Evolutionary conservation across 1,284 basidiomycete genomes (phyloP).

Genomic region (Porogramme epimiltina): DNA sequence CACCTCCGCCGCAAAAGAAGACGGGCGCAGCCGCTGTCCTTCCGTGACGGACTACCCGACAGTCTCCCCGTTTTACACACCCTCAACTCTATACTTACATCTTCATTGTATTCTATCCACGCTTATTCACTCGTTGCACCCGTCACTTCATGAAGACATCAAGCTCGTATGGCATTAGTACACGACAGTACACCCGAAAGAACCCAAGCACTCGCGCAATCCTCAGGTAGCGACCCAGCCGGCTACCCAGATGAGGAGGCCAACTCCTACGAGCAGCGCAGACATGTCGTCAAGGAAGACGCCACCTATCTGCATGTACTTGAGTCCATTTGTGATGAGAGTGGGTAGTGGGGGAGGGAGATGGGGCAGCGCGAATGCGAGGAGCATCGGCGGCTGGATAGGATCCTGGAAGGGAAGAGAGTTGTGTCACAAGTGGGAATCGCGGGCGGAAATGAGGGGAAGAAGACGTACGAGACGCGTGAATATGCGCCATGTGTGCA

Average conservation of each 20-base stretch:
- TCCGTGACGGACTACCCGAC: constrained; percentile 33
- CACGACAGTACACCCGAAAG: not conserved
- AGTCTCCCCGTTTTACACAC: not conserved
- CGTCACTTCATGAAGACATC: not conserved
- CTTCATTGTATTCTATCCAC: constrained; percentile 16
- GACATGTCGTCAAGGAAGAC: constrained; percentile 70
- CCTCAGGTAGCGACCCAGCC: constrained; percentile 42
- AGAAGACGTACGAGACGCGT: constrained; percentile 58
- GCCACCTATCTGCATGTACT: constrained; percentile 67
- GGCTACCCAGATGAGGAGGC: constrained; percentile 58
- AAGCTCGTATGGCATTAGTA: constrained; percentile 1
- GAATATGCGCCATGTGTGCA: constrained; percentile 73
- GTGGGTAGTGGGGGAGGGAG: constrained; percentile 67
- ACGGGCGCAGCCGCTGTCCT: constrained; percentile 53
- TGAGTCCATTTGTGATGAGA: constrained; percentile 58
- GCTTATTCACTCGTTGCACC: constrained; percentile 5
- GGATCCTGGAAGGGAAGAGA: constrained; percentile 47
- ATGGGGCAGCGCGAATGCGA: constrained; percentile 61
- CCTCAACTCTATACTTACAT: not conserved
- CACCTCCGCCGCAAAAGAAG: constrained; percentile 36
- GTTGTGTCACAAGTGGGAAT: not conserved
- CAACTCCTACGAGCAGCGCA: constrained; percentile 61
- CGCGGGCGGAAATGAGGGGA: not conserved
- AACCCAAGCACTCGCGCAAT: not conserved
- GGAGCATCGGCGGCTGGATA: constrained; percentile 56